Percentiles rank a stretch among this genome's conserved stretches.
Evolutionary conservation across 2,329 filamentous ascomycete species (phyloP).

Genomic region (Aspergillus costaricaensis): DNA sequence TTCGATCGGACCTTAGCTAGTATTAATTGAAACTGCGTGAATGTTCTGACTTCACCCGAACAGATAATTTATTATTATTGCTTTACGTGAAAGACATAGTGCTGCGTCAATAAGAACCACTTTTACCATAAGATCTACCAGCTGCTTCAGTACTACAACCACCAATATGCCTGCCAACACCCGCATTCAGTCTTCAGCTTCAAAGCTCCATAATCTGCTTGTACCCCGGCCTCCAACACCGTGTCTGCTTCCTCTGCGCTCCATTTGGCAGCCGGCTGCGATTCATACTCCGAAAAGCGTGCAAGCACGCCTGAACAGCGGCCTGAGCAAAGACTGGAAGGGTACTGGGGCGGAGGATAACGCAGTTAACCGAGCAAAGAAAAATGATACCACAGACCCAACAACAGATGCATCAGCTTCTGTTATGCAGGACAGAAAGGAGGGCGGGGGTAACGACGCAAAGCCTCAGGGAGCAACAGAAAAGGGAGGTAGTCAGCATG

Average conservation of each 20-base stretch:
- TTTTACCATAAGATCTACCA: background rate
- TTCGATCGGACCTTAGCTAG: background rate
- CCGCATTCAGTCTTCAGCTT: constrained; percentile 15
- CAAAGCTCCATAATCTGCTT: constrained; percentile 16
- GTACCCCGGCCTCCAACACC: constrained; percentile 18
- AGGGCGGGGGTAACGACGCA: constrained; percentile 33
- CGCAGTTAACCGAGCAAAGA: constrained; percentile 31
- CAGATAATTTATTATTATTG: background rate
- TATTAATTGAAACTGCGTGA: background rate
- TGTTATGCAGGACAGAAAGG: constrained; percentile 36
- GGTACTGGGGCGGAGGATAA: constrained; percentile 39
- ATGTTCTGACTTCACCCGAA: background rate
- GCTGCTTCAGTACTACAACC: constrained; percentile 3
- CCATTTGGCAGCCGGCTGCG: constrained; percentile 18
- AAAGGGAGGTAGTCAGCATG: constrained; percentile 39
- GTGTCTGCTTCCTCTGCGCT: constrained; percentile 21
- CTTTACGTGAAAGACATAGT: background rate
- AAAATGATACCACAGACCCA: constrained; percentile 38
- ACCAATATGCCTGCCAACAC: constrained; percentile 19
- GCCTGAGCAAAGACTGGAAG: constrained; percentile 34
- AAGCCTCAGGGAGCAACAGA: constrained; percentile 45
- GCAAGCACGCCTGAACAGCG: constrained; percentile 23
- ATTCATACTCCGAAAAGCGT: constrained; percentile 15
- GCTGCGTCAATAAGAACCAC: background rate
- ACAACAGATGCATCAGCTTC: constrained; percentile 29